phyloP scores from a whole-genome alignment of 2,329 filamentous ascomycete genomes.

The Xylaria sp. region DNA sequence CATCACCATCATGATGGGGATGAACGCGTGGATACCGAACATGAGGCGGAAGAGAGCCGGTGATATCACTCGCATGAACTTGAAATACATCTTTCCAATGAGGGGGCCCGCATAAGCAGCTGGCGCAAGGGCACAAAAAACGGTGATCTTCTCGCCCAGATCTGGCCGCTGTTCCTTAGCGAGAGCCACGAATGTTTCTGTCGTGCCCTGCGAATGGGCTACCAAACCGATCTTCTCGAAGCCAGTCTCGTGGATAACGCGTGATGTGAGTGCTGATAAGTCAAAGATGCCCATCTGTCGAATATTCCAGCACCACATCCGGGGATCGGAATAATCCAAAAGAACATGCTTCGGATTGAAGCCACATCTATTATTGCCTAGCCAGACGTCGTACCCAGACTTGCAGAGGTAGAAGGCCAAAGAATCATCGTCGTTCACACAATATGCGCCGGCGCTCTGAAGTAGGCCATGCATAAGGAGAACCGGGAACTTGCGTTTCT shows the following conservation, averaged over 20 bases:
- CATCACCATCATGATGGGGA: constrained; percentile 92
- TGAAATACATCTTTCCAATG: constrained; percentile 89
- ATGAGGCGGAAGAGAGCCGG: constrained; percentile 80
- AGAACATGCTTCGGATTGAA: constrained; percentile 80
- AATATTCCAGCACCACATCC: constrained; percentile 98
- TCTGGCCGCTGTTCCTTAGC: constrained; percentile 91
- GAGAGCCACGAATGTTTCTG: constrained; percentile 85
- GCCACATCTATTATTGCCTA: constrained; percentile 93
- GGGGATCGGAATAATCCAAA: constrained; percentile 78
- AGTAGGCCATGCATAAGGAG: constrained; percentile 89
- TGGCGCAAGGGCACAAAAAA: constrained; percentile 91
- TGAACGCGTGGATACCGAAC: constrained; percentile 94
- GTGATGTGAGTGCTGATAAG: constrained; percentile 80
- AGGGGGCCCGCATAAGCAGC: constrained; percentile 90
- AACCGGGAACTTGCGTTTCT: constrained; percentile 78
- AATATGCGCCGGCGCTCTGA: constrained; percentile 89
- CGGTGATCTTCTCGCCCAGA: constrained; percentile 81
- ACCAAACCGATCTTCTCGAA: constrained; percentile 86
- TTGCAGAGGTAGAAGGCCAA: constrained; percentile 94
- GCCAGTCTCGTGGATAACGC: constrained; percentile 83
- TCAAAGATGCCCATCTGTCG: constrained; percentile 93
- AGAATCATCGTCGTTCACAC: constrained; percentile 88
- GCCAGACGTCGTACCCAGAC: constrained; percentile 92
- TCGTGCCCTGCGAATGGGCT: constrained; percentile 91
- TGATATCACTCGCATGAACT: constrained; percentile 86